phyloP scores from a whole-genome alignment of 2,329 filamentous ascomycete species.

The Microdochium paspali region DNA sequence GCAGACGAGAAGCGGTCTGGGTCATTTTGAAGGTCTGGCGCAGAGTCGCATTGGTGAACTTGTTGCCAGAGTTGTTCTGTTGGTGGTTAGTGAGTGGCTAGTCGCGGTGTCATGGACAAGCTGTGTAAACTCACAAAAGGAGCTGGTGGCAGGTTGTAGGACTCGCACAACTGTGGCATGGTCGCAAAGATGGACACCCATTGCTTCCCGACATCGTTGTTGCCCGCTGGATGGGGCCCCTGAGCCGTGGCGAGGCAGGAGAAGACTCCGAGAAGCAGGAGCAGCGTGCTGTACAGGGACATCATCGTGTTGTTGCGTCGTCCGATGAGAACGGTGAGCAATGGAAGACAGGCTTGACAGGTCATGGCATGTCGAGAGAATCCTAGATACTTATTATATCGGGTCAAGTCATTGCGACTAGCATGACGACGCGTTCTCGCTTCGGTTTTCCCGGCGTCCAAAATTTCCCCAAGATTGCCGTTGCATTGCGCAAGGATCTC shows the following conservation, averaged over 20 bases:
- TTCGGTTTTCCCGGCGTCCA: background rate
- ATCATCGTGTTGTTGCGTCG: background rate
- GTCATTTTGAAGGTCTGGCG: slow-evolving; percentile 52
- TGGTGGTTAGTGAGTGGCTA: slow-evolving; percentile 5
- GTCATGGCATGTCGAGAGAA: too few relatives aligned
- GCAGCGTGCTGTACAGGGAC: background rate
- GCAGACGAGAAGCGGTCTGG: slow-evolving; percentile 39
- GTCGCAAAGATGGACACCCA: slow-evolving; percentile 55
- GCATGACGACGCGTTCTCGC: too few relatives aligned
- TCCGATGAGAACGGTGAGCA: too few relatives aligned
- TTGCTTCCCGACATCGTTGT: slow-evolving; percentile 19
- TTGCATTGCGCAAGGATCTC: background rate
- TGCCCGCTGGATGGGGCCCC: background rate
- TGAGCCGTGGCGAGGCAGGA: background rate
- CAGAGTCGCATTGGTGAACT: slow-evolving; percentile 50
- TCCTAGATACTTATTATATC: too few relatives aligned
- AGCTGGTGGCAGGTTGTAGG: slow-evolving; percentile 43
- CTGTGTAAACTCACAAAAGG: slow-evolving; percentile 37
- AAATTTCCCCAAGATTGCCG: background rate
- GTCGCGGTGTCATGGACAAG: background rate
- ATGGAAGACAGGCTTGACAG: too few relatives aligned
- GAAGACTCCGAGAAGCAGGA: background rate
- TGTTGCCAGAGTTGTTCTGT: slow-evolving; percentile 39
- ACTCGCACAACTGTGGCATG: slow-evolving; percentile 55
- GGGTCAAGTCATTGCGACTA: too few relatives aligned